Evolutionary conservation across 164 flowering plant species (phyloP), one percentile per base, ranked within the genome.

Genomic region (Chloranthus sessilifolius): DNA sequence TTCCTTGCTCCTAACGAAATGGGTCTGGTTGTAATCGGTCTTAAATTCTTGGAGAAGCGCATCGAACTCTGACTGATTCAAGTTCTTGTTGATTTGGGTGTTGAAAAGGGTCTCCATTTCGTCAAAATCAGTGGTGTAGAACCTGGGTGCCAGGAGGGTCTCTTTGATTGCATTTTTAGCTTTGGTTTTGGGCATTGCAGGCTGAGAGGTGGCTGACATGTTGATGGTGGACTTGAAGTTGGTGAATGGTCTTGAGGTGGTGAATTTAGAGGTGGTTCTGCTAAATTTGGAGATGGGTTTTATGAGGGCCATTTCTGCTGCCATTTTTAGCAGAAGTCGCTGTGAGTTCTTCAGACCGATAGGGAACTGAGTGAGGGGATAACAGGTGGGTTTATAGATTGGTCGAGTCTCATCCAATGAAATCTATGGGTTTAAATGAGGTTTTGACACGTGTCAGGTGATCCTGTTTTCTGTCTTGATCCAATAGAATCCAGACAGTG

Each of bases 91-190:
- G 65, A 85, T 88, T 65, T 88, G 87, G 4, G 87, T 68, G 73
- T 92, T 92, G 82, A 92, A 92, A 8, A 88, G 85, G 28, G 56
- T 63, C 80, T 92, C 98, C 98, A 92, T 92, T 55, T 88, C 98
- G 41, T 92, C 96, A 43, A 92, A 92, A 37, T 92, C 98, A 0
- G 96, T 92, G 39, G 98, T 92, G 87, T 92, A 92, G 47, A 91
- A 92, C 69, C 96, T 81, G 6, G 98, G 98, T 1, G 96, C 62
- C 53, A 92, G 63, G 2, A 92, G 86, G 52, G 96, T 70, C 76
- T 92, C 96, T 47, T 85, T 74, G 28, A 82, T 82, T 2, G 53
- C 83, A 6, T 65, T 56, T 41, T 81, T 88, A 0, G 46, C 51
- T 2, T 40, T 59, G 57, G 80, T 83, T 59, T 76, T 78, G 43